These are phyloP conservation scores for Stephania yunnanensis DNA, from an alignment of 164 flowering plant genomes.

Conservation along the genomic window DNA sequence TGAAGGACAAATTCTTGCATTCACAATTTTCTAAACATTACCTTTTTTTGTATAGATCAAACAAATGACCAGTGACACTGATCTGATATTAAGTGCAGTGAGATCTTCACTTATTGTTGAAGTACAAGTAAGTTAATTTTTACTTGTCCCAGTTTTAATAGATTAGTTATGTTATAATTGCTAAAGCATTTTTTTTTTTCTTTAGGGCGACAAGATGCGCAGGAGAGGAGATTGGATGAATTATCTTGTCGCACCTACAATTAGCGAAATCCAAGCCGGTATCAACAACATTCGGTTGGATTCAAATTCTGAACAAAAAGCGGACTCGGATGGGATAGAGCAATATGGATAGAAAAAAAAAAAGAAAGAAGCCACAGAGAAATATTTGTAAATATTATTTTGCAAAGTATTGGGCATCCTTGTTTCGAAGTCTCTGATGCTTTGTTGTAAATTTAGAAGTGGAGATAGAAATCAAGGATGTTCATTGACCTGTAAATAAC, in stretches of 20 bases:
- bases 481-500: background rate
- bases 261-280: background rate
- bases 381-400: background rate
- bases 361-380: background rate
- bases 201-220: background rate
- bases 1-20: background rate
- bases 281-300: background rate
- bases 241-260: background rate
- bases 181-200: background rate
- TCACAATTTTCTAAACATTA: background rate
- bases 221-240: slow-evolving; percentile 1
- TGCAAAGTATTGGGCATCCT: background rate
- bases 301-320: background rate
- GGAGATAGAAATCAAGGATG: background rate
- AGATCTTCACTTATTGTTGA: background rate
- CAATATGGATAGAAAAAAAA: background rate
- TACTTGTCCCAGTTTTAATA: background rate
- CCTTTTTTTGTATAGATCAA: background rate
- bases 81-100: background rate
- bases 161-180: background rate
- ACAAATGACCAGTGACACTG: background rate
- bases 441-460: background rate
- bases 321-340: background rate
- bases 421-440: background rate
- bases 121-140: background rate